Conservation (phyloP, 108 stramenopile species). For the Poteriospumella lacustris region DNA sequence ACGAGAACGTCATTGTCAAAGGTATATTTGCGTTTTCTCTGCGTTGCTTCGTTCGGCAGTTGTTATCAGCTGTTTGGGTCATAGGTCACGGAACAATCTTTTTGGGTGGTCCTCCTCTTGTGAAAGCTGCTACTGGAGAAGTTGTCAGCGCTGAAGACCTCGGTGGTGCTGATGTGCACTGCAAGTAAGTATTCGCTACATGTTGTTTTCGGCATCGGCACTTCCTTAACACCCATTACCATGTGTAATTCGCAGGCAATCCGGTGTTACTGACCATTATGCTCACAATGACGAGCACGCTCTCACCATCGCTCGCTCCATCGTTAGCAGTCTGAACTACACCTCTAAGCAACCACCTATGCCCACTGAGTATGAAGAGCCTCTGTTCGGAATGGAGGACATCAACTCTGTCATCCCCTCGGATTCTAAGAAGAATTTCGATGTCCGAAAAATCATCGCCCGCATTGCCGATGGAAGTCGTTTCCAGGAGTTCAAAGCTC, state of each 20-base stretch:
- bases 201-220: not conserved
- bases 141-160: slow-evolving; percentile 88
- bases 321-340: slow-evolving; percentile 63
- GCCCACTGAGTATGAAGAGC: slow-evolving; percentile 49
- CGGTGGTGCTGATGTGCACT: slow-evolving; percentile 91
- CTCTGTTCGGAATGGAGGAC: slow-evolving; percentile 75
- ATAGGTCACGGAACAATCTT: slow-evolving; percentile 85
- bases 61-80: not conserved
- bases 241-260: slow-evolving; percentile 33
- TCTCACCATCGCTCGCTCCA: slow-evolving; percentile 67
- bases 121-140: slow-evolving; percentile 94
- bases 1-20: slow-evolving; percentile 89
- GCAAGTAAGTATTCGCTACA: slow-evolving; percentile 52
- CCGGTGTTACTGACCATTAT: slow-evolving; percentile 90
- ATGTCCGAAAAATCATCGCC: slow-evolving; percentile 78
- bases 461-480: slow-evolving; percentile 86
- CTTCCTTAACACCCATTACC: not conserved
- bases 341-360: not conserved
- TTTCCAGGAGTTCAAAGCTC: slow-evolving; percentile 94
- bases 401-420: slow-evolving; percentile 79
- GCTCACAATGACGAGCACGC: slow-evolving; percentile 84
- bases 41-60: not conserved
- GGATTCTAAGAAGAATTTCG: slow-evolving; percentile 87
- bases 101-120: slow-evolving; percentile 96
- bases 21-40: slow-evolving; percentile 44